Conservation (phyloP, 345 rosid genomes). For the Orychophragmus violaceus region DNA sequence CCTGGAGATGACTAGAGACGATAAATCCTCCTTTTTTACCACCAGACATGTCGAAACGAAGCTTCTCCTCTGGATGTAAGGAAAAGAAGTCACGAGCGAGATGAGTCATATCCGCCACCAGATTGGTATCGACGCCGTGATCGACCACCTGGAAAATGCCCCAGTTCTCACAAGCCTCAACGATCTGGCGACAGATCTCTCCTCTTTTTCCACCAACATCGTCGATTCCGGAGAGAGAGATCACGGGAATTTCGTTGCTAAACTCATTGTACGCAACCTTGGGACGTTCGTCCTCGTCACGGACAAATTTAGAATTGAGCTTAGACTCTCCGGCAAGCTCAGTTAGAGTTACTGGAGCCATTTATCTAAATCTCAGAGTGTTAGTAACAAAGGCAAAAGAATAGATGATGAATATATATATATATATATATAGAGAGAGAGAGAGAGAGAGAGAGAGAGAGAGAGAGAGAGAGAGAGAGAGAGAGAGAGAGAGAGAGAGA, state of each 20-base stretch:
- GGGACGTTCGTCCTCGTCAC: conserved; percentile 92
- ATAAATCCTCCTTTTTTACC: conserved; percentile 97
- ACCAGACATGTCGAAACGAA: conserved; percentile 81
- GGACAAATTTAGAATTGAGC: conserved; percentile 52
- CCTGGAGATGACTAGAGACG: conserved; percentile 95
- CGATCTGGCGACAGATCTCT: conserved; percentile 68
- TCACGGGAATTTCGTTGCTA: conserved; percentile 77
- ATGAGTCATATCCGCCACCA: conserved; percentile 56
- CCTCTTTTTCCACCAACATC: conserved; percentile 44
- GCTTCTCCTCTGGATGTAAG: conserved; percentile 71
- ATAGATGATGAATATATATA: too few relatives aligned
- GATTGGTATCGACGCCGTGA: conserved; percentile 61
- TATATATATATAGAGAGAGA: too few relatives aligned
- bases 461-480: too few relatives aligned
- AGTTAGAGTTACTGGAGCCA: conserved; percentile 70
- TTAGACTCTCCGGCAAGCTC: conserved; percentile 56
- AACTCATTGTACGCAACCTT: conserved; percentile 74
- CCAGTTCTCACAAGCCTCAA: conserved; percentile 92
- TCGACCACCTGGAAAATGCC: conserved; percentile 86
- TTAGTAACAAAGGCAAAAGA: too few relatives aligned
- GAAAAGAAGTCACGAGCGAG: conserved; percentile 76
- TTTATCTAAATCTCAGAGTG: conserved; percentile 4
- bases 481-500: too few relatives aligned
- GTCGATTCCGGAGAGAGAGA: conserved; percentile 67
- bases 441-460: too few relatives aligned